Conservation (phyloP, 768 basidiomycete species). For the Hemileccinum rubropunctum region DNA sequence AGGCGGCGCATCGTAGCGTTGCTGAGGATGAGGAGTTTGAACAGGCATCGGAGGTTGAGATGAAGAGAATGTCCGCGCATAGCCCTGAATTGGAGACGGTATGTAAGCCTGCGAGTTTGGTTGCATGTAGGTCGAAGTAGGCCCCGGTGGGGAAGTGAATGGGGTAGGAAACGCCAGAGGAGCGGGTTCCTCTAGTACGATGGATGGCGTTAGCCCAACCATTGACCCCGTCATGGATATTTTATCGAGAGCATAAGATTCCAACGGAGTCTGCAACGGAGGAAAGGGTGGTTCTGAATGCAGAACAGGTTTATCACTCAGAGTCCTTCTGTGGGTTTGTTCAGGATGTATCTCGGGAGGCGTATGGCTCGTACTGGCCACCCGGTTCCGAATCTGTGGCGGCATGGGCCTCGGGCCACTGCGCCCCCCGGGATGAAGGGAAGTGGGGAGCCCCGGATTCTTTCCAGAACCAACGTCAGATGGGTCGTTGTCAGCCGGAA, state of each 20-base stretch:
- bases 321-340: constrained; percentile 5
- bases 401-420: constrained; percentile 18
- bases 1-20: constrained; percentile 5
- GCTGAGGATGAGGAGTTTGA: constrained; percentile 17
- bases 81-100: constrained; percentile 1
- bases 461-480: constrained; percentile 22
- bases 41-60: constrained; percentile 7
- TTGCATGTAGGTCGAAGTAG: constrained; percentile 7
- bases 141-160: background rate
- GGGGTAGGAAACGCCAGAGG: constrained; percentile 6
- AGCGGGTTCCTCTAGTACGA: constrained; percentile 15
- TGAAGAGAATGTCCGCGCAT: constrained; percentile 5
- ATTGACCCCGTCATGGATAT: background rate
- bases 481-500: constrained; percentile 31
- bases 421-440: constrained; percentile 42
- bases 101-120: constrained; percentile 10
- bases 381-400: constrained; percentile 12
- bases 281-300: constrained; percentile 7
- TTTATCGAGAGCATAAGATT: constrained; percentile 3
- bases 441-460: constrained; percentile 32
- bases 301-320: constrained; percentile 14
- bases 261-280: constrained; percentile 6
- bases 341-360: constrained; percentile 9
- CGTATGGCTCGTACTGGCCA: constrained; percentile 7
- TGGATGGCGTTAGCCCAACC: constrained; percentile 12